Base-by-base conservation (phyloP, 2,329 filamentous ascomycete species). In the Colletotrichum melonis region DNA sequence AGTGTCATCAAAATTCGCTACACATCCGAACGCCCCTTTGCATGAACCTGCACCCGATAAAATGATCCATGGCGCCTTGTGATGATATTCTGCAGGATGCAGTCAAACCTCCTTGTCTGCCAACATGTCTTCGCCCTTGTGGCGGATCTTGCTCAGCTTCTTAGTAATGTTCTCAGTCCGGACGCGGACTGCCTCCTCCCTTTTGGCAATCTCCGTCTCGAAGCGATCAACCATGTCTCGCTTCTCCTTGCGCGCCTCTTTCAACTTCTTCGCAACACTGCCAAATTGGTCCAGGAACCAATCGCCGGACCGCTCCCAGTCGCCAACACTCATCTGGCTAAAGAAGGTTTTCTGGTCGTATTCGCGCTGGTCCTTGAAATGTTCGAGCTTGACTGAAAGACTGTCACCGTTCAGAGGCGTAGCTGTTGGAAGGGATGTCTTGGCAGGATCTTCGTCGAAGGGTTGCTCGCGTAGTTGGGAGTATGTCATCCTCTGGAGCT, bases 301-400 rank as follows among this genome's bases (percentile, higher is more conserved):
- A 75, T 91, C 88, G 5, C 89, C 89, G 1, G 88, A 86, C 16
- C 85, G 82, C 76, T 91, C 89, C 89, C 89, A 91, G 66, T 91
- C 89, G 19, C 84, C 81, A 16, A 90, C 82, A 1, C 86, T 80
- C 84, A 91, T 87, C 65, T 84, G 84, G 3, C 83, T 84, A 77
- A 91, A 90, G 67, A 91, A 87, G 1, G 84, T 79, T 38, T 81
- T 82, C 76, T 89, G 88, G 62, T 88, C 86, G 38, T 79, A 77
- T 62, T 86, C 85, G 9, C 82, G 82, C 67, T 86, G 83, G 66
- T 80, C 81, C 73, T 86, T 86, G 78, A 85, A 88, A 75, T 90
- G 86, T 55, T 84, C 80, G 14, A 91, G 82, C 73, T 87, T 88
- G 11, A 86, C 83, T 8, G 84, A 81, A 5, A 90, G 78, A 32